Base-by-base conservation (phyloP, 2,329 filamentous ascomycete genomes). In the Phaeomoniella chlamydospora region DNA sequence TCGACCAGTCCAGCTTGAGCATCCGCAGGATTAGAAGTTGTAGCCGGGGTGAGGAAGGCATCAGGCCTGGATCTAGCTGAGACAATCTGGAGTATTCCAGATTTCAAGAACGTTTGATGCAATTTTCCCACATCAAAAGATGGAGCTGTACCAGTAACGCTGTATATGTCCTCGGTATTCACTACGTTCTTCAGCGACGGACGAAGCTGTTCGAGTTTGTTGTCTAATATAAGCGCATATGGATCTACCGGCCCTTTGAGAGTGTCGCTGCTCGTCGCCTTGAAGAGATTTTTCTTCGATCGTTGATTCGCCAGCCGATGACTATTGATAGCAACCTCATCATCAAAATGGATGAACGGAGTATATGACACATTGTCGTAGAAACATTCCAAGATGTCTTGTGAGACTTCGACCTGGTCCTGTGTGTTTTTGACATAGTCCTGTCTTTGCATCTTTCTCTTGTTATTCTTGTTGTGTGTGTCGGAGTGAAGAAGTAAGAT, bases 391-490 rank as follows among this genome's bases (percentile, higher is more conserved):
- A 96, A 66, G 30, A 96, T 82, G 45, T 96, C 88, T 45, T 92
- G 83, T 3, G 46, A 40, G 6, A 48, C 43, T 36, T 82, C 83
- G n/a, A 96, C 82, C 11, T 85, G 85, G 53, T 96, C 87, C 15
- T 77, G 77, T 0, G 87, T 92, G 54, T 96, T 96, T 58, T 92
- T 94, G 47, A 96, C 70, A 57, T 98, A 98, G 51, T 96, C 90
- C 1, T 72, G 63, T 53, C 93, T 92, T 52, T 93, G 86, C 90
- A 98, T 98, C 59, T 98, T 98, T 56, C 90, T 74, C 62, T 96
- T 96, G 63, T 96, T 96, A 64, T 96, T 98, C 60, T 93, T 94
- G 67, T 98, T 98, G 73, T 96, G 96, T n/a, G 93, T 84, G 53
- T 98, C 90, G 0, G 90, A 96, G 49, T 98, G 90, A 19, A 98